Evolutionary conservation across 495 filamentous ascomycete species (phyloP).

Genomic region (Neurospora intermedia): DNA sequence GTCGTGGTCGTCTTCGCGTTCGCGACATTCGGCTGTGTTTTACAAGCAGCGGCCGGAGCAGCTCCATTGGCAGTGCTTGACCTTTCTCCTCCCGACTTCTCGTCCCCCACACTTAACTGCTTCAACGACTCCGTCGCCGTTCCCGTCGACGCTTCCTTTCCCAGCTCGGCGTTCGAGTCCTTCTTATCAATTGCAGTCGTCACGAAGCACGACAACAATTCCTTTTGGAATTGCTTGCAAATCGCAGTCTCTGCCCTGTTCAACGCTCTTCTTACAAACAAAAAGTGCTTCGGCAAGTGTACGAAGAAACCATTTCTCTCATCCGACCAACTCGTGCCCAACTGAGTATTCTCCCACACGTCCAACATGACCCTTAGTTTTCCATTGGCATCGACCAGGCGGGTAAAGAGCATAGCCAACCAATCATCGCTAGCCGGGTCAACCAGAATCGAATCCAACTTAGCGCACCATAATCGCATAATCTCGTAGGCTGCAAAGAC

Average conservation of each 20-base stretch:
- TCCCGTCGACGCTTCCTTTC: background rate
- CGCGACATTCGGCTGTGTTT: slow-evolving; percentile 15
- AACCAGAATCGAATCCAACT: background rate
- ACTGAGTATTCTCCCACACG: background rate
- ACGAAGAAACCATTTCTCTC: slow-evolving; percentile 18
- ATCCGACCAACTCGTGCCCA: slow-evolving; percentile 16
- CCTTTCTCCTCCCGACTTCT: background rate
- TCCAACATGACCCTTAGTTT: slow-evolving; percentile 10
- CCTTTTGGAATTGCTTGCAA: background rate
- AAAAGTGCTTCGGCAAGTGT: slow-evolving; percentile 14
- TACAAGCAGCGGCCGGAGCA: background rate
- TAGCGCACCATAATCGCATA: fast-evolving
- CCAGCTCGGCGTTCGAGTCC: slow-evolving; percentile 5
- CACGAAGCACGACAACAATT: background rate
- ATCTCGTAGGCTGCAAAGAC: background rate
- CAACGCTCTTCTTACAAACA: background rate
- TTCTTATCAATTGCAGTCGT: background rate
- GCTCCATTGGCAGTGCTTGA: background rate
- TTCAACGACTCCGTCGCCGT: background rate
- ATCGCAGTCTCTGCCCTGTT: fast-evolving
- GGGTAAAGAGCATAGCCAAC: slow-evolving; percentile 19
- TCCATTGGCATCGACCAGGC: slow-evolving; percentile 4
- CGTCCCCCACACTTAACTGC: background rate
- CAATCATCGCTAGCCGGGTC: background rate
- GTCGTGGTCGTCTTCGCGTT: slow-evolving; percentile 10